phyloP scores from a whole-genome alignment of 139 green algal genomes.

The Coelastrella sp. region DNA sequence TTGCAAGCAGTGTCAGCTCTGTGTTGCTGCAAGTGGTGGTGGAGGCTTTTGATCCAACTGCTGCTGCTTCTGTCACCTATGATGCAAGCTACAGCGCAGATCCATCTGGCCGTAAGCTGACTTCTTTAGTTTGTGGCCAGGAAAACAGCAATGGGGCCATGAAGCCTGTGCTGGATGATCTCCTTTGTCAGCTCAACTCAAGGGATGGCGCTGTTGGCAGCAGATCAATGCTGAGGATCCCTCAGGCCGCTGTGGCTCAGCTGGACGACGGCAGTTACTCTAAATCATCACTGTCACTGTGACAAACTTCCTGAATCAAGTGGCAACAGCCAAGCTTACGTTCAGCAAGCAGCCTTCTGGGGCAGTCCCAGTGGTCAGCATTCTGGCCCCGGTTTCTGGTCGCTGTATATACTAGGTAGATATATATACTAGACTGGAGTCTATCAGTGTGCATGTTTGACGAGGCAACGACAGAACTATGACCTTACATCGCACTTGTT shows the following conservation, averaged over 20 bases:
- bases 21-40: slow-evolving; percentile 9
- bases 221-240: not conserved
- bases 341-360: slow-evolving; percentile 1
- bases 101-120: not conserved
- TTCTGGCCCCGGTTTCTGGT: no score
- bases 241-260: not conserved
- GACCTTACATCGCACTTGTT: no score
- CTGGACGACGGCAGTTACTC: not conserved
- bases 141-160: not conserved
- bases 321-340: not conserved
- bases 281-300: not conserved
- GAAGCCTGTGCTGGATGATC: not conserved
- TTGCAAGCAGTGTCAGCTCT: no score
- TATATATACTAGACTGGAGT: no score
- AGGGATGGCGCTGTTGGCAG: not conserved
- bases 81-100: slow-evolving; percentile 21
- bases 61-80: not conserved
- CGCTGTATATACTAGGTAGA: no score
- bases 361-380: slow-evolving; percentile 5
- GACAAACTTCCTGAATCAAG: slow-evolving; percentile 3
- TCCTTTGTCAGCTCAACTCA: not conserved
- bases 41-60: not conserved
- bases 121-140: not conserved
- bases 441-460: no score
- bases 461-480: no score